Evolutionary conservation across 169 alveolate species (phyloP).

Genomic region (Eimeria brunetti): DNA sequence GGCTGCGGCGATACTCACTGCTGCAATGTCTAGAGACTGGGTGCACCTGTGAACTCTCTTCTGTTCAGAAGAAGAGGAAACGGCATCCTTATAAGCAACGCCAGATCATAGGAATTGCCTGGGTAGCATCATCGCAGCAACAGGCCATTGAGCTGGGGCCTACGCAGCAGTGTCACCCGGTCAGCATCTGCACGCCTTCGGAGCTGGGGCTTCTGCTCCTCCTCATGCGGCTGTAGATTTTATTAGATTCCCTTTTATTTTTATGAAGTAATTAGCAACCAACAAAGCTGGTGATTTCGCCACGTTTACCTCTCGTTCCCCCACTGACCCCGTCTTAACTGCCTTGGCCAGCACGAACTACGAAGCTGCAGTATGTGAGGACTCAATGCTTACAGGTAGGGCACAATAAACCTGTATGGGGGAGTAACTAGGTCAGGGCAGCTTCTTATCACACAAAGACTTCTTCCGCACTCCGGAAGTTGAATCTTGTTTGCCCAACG

Average conservation of each 20-base stretch:
- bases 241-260: background rate
- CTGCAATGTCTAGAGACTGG: constrained; percentile 4
- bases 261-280: background rate
- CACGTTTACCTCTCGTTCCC: background rate
- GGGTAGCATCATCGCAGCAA: background rate
- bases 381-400: background rate
- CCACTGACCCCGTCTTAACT: background rate
- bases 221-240: background rate
- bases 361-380: background rate
- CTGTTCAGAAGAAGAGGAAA: background rate
- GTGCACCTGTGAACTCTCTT: background rate
- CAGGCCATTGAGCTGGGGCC: constrained; percentile 46
- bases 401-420: background rate
- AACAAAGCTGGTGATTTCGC: background rate
- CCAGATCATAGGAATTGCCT: constrained; percentile 25
- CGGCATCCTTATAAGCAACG: background rate
- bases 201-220: constrained; percentile 11
- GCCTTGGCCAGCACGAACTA: background rate
- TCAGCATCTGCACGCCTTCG: constrained; percentile 26
- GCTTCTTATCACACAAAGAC: background rate
- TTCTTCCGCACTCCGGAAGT: background rate
- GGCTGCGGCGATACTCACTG: constrained; percentile 11
- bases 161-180: constrained; percentile 33
- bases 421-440: background rate
- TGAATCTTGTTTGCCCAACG: background rate